Evolutionary conservation across 805 yeast genomes (phyloP), one percentile per base, ranked within the genome.

Genomic region (Cyberlindnera mississippiensis): DNA sequence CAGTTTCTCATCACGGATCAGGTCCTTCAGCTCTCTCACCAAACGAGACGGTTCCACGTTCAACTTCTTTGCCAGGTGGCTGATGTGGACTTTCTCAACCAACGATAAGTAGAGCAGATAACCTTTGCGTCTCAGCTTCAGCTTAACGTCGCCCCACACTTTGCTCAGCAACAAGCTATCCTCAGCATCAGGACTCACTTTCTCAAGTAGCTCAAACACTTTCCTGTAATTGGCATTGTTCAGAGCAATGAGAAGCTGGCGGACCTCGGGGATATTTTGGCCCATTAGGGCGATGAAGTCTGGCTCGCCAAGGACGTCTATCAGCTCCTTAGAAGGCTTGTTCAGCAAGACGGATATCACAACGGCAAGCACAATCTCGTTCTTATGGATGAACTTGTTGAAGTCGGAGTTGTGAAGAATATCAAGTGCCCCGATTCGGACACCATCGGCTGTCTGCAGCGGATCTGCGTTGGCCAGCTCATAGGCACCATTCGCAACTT

Each of bases 61-160:
- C 17, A 49, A 34, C 39, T 52, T 49, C 9, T 24, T 6, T 2
- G 55, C 45, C 14, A 56, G 29, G 38, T 57, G 58, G 2, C 33
- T 37, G 3, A 48, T 42, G 13, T 44, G 37, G 2, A 49, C 48
- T 29, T 48, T 45, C 29, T 48, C 61, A 50, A 44, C 44, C 13
- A 65, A 38, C 0, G 69, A 62, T 2, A 70, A 48, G 37, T 67
- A 70, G 4, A 59, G 49, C 4, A 56, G 34, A 38, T 60, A 61
- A 2, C 57, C 51, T 44, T 61, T 64, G 30, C 55, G 51, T 41
- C 66, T 51, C 17, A 67, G 38, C 3, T 51, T 44, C n/a, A 52
- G 45, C 34, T 44, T 45, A 20, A 65, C 46, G 16, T 44, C 46
- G 4, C 39, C 20, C 55, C 63, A 64, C 4, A 51, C 50, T 17